phyloP scores from a whole-genome alignment of 306 rosid species.

The Gynostemma pentaphyllum region DNA sequence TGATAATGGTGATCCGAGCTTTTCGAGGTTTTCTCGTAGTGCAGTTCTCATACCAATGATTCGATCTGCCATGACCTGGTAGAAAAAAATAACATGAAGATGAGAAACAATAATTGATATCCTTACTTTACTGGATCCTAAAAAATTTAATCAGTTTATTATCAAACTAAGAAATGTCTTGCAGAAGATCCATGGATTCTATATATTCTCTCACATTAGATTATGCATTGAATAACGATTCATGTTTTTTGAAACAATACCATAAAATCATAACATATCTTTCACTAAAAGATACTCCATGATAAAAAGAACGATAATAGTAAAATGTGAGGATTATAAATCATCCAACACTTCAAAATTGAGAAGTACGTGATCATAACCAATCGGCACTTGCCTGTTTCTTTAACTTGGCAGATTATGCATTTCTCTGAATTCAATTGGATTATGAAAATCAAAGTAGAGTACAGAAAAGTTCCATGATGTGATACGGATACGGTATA shows the following conservation, averaged over 20 bases:
- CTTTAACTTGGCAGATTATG: background rate
- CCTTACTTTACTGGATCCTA: too few species aligned
- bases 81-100: background rate
- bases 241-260: background rate
- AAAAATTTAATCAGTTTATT: too few species aligned
- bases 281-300: background rate
- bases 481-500: background rate
- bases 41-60: constrained; percentile 77
- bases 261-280: background rate
- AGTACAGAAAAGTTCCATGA: background rate
- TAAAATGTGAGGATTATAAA: background rate
- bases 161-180: background rate
- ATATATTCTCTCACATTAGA: background rate
- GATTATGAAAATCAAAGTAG: background rate
- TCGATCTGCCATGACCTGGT: constrained; percentile 88
- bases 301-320: background rate
- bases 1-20: constrained; percentile 53
- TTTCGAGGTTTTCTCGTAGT: constrained; percentile 63
- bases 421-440: background rate
- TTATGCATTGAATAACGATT: background rate
- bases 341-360: background rate
- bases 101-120: too few species aligned
- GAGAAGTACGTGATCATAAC: background rate
- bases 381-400: background rate
- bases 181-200: background rate